Percentiles rank a stretch among this genome's conserved stretches.
phyloP scores from a whole-genome alignment of 257 asterid species.

The Solanum chilense region DNA sequence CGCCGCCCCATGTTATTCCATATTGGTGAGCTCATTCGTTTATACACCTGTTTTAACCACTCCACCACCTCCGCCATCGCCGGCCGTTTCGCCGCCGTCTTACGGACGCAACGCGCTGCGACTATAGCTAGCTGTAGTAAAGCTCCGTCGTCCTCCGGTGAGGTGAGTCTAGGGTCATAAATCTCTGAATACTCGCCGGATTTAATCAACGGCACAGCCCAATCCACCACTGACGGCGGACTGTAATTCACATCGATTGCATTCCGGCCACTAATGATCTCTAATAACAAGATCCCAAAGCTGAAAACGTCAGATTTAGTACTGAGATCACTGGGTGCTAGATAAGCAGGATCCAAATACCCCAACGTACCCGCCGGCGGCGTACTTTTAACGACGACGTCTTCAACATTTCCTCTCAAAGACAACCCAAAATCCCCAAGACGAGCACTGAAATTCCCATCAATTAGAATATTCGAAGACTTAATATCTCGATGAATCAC shows the following conservation, averaged over 20 bases:
- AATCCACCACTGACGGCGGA: conserved; percentile 77
- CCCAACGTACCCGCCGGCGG: conserved; percentile 97
- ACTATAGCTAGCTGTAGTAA: conserved; percentile 33
- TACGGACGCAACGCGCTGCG: conserved; percentile 65
- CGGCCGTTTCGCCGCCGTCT: conserved; percentile 53
- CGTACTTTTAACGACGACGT: conserved; percentile 45
- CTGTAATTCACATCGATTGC: conserved; percentile 73
- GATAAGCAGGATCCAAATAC: conserved; percentile 79
- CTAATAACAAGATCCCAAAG: conserved; percentile 63
- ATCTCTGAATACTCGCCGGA: conserved; percentile 34
- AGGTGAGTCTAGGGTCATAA: conserved; percentile 48
- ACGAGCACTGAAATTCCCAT: conserved; percentile 41
- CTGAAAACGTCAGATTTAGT: conserved; percentile 85
- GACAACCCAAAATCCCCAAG: conserved; percentile 80
- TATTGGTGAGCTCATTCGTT: conserved; percentile 19
- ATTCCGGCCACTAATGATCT: conserved; percentile 67
- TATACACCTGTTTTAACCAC: conserved; percentile 29
- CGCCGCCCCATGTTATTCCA: conserved; percentile 45
- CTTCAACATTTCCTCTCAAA: conserved; percentile 75
- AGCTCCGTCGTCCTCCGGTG: conserved; percentile 35
- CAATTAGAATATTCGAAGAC: conserved; percentile 68
- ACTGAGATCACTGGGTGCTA: conserved; percentile 80
- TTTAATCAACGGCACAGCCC: conserved; percentile 67
- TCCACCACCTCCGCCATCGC: conserved; percentile 69
- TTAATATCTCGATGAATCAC: conserved; percentile 77